Evolutionary conservation across 768 basidiomycete species (phyloP).

Genomic region (Lactarius hengduanensis): DNA sequence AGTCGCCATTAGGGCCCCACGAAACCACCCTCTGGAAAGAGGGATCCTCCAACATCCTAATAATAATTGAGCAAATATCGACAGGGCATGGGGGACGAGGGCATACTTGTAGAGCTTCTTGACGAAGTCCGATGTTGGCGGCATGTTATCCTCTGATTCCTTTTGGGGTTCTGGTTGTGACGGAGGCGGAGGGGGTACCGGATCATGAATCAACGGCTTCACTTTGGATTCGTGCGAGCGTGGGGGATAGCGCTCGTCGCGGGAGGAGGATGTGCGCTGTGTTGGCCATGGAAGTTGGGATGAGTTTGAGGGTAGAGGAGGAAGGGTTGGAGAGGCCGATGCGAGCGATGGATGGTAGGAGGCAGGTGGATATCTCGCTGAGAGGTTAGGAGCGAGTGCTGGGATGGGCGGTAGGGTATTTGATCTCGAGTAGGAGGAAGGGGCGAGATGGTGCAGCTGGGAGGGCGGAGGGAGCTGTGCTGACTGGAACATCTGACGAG

Average conservation of each 20-base stretch:
- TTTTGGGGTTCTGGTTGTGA: conserved; percentile 26
- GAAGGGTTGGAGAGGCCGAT: conserved; percentile 34
- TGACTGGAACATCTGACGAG: conserved; percentile 43
- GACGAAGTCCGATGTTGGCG: conserved; percentile 89
- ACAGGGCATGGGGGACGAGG: neutral
- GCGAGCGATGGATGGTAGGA: conserved; percentile 39
- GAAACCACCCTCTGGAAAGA: conserved; percentile 69
- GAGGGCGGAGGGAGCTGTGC: conserved; percentile 47
- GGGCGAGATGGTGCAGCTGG: conserved; percentile 40
- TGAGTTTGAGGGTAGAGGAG: conserved; percentile 32
- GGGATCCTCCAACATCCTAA: conserved; percentile 86
- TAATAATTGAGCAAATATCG: conserved; percentile 10
- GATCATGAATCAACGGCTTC: conserved; percentile 27
- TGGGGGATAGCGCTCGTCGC: conserved; percentile 37
- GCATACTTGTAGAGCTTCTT: conserved; percentile 90
- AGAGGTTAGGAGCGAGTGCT: conserved; percentile 31
- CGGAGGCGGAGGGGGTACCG: conserved; percentile 26
- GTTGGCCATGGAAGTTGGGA: conserved; percentile 36
- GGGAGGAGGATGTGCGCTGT: conserved; percentile 36
- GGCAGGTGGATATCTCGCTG: conserved; percentile 38
- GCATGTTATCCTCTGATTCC: conserved; percentile 66
- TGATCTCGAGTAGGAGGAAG: conserved; percentile 37
- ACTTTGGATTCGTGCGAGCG: conserved; percentile 33
- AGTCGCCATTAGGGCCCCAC: conserved; percentile 83
- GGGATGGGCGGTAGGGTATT: conserved; percentile 46